phyloP scores from a whole-genome alignment of 2,329 filamentous ascomycete genomes.

The Exutisphaerella laricina region DNA sequence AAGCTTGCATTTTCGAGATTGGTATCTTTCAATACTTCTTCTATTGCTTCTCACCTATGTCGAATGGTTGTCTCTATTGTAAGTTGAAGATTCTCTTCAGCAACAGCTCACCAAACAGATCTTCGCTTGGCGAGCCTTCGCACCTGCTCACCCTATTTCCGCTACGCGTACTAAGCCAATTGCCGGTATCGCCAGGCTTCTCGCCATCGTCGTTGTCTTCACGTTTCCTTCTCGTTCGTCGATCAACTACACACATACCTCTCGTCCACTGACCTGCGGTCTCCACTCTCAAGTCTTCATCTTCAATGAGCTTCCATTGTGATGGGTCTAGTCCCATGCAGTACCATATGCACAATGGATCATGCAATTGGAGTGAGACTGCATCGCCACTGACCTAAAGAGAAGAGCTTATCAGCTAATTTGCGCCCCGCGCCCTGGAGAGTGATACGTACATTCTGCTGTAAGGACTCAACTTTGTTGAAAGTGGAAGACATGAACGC shows the following conservation, averaged over 20 bases:
- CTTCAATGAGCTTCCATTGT: conserved; percentile 35
- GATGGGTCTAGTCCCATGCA: conserved; percentile 23
- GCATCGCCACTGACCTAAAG: conserved; percentile 34
- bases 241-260: conserved; percentile 79
- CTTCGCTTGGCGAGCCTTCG: conserved; percentile 61
- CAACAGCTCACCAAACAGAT: conserved; percentile 36
- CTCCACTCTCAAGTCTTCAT: conserved; percentile 82
- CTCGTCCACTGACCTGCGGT: conserved; percentile 90
- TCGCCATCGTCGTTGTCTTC: conserved; percentile 45
- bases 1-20: conserved; percentile 18
- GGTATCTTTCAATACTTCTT: no score
- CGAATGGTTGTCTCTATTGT: no score
- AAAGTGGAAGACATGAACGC: conserved; percentile 45
- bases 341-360: conserved; percentile 38
- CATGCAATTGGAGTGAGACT: conserved; percentile 42
- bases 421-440: no score
- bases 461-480: conserved; percentile 40
- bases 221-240: conserved; percentile 55
- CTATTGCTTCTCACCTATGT: no score
- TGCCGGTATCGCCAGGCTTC: conserved; percentile 63
- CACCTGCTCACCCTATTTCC: conserved; percentile 79
- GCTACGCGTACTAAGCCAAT: conserved; percentile 67
- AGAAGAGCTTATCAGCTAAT: no score
- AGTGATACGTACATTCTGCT: no score
- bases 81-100: conserved; percentile 24